Percentiles rank a stretch among this genome's conserved stretches.
phyloP scores from a whole-genome alignment of 2,329 filamentous ascomycete genomes.

The Leptodontidium sp. region DNA sequence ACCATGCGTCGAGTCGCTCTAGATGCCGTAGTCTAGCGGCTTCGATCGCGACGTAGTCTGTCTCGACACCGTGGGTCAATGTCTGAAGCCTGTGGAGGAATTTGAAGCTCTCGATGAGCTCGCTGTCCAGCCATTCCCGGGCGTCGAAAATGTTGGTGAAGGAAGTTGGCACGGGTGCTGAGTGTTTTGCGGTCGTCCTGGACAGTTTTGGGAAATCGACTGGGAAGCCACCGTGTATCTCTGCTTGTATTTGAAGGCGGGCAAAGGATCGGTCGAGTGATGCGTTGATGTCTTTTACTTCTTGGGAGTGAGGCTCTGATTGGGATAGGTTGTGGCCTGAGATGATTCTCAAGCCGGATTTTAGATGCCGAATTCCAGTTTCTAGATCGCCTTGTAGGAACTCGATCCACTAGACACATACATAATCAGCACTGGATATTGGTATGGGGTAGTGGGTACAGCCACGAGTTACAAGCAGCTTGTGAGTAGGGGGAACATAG shows the following conservation, averaged over 20 bases:
- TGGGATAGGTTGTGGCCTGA: not conserved
- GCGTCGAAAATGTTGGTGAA: conserved; percentile 28
- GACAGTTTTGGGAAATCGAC: not conserved
- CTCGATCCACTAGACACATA: conserved; percentile 33
- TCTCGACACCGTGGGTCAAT: not conserved
- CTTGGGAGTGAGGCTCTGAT: not conserved
- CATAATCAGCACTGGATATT: too few species aligned
- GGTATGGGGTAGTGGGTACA: too few species aligned
- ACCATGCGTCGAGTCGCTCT: not conserved
- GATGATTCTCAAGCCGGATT: conserved; percentile 26
- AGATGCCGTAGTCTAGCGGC: not conserved
- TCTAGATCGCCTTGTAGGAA: conserved; percentile 28
- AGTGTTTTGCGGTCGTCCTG: not conserved
- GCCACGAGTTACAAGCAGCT: too few species aligned
- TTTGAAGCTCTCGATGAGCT: conserved; percentile 26
- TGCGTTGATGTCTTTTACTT: conserved; percentile 5
- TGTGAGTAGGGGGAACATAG: too few species aligned
- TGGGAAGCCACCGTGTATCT: conserved; percentile 8
- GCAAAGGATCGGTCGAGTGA: conserved; percentile 20
- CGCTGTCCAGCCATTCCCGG: conserved; percentile 27
- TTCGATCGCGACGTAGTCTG: not conserved
- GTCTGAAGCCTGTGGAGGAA: conserved; percentile 21
- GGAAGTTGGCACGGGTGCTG: not conserved
- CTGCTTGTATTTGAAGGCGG: conserved; percentile 15
- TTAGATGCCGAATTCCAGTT: conserved; percentile 28